phyloP scores from a whole-genome alignment of 2,329 filamentous ascomycete species.

The Thielaviopsis musarum region DNA sequence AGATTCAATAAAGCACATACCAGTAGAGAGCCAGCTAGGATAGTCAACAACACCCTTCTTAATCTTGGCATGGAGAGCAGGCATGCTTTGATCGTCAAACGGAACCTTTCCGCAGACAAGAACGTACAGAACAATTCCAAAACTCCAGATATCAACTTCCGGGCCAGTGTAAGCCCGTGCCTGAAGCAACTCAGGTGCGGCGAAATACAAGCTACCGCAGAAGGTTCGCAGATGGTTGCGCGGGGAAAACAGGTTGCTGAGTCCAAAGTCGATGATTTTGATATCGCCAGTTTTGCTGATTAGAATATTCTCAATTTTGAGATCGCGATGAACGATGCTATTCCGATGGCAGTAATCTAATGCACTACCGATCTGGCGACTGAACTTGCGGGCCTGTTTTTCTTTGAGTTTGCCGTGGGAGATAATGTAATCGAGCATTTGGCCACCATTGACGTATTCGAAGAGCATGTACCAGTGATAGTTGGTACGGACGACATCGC shows the following conservation, averaged over 20 bases:
- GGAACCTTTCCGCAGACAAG: slow-evolving; percentile 95
- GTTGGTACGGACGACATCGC: slow-evolving; percentile 86
- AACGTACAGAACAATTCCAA: slow-evolving; percentile 94
- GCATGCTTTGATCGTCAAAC: slow-evolving; percentile 99
- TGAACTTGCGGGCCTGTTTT: slow-evolving; percentile 95
- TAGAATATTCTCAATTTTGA: slow-evolving; percentile 98
- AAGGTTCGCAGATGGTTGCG: slow-evolving; percentile 81
- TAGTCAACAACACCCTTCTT: slow-evolving; percentile 96
- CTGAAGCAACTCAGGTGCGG: slow-evolving; percentile 83
- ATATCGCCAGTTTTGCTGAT: slow-evolving; percentile 99
- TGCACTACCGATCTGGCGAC: slow-evolving; percentile 88
- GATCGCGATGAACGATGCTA: slow-evolving; percentile 90
- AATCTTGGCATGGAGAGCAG: slow-evolving; percentile 93
- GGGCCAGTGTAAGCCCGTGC: slow-evolving; percentile 89
- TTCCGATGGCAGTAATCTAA: slow-evolving; percentile 96
- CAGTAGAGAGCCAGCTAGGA: slow-evolving; percentile 76
- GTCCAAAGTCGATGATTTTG: slow-evolving; percentile 96
- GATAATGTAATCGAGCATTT: slow-evolving; percentile 99
- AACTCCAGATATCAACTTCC: slow-evolving; percentile 97
- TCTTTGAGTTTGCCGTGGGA: slow-evolving; percentile 95
- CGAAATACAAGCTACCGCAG: slow-evolving; percentile 94
- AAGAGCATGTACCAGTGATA: slow-evolving; percentile 99
- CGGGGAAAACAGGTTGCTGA: slow-evolving; percentile 91
- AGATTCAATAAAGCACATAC: slow-evolving; percentile 34
- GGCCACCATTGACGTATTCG: slow-evolving; percentile 94